Conservation (phyloP, 78 protist species). For the Cavenderia fasciculata region DNA sequence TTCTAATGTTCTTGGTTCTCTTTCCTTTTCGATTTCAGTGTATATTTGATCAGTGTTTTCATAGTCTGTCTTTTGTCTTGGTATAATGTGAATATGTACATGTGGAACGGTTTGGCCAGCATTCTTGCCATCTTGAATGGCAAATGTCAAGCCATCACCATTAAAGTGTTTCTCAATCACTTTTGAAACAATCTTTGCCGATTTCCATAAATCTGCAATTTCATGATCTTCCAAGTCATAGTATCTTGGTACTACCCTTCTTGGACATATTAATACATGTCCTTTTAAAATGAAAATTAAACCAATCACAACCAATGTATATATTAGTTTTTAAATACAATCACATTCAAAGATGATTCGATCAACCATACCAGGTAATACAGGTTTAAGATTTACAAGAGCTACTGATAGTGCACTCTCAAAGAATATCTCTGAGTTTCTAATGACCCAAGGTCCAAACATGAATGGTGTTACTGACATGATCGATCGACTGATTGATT, state of each 20-base stretch:
- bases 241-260: constrained; percentile 67
- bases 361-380: constrained; percentile 62
- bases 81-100: constrained; percentile 91
- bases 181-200: constrained; percentile 49
- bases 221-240: constrained; percentile 73
- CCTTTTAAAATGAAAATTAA: background rate
- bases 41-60: constrained; percentile 80
- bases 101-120: constrained; percentile 88
- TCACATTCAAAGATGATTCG: background rate
- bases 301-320: background rate
- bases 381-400: constrained; percentile 78
- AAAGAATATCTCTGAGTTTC: constrained; percentile 61
- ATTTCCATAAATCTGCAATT: constrained; percentile 59
- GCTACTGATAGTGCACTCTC: constrained; percentile 29
- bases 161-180: constrained; percentile 60
- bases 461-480: constrained; percentile 6
- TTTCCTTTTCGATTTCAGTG: constrained; percentile 72
- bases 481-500: too few species aligned
- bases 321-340: background rate
- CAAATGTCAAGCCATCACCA: constrained; percentile 67
- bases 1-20: constrained; percentile 47
- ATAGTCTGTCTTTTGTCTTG: constrained; percentile 77
- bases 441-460: constrained; percentile 53
- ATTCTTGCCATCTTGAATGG: constrained; percentile 82
- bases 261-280: constrained; percentile 78